Percentiles rank a stretch among this genome's conserved stretches.
phyloP scores from a whole-genome alignment of 2,329 filamentous ascomycete genomes.

The Dactylonectria macrodidyma region DNA sequence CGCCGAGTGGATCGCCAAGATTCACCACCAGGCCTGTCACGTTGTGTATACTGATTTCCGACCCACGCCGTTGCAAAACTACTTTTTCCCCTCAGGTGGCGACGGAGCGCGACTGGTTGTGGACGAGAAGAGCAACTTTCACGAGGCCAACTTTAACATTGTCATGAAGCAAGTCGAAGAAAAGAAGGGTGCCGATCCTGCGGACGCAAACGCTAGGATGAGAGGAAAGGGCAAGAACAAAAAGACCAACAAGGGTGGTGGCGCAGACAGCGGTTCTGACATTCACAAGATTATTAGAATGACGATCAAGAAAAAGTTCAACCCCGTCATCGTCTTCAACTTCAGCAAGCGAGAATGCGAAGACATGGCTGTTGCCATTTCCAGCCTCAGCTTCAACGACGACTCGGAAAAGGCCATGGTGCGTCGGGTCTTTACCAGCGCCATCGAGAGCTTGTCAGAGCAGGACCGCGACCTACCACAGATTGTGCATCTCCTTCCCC shows the following conservation, averaged over 20 bases:
- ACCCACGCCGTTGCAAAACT: slow-evolving; percentile 96
- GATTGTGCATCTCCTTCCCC: slow-evolving; percentile 89
- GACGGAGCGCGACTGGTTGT: slow-evolving; percentile 95
- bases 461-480: slow-evolving; percentile 92
- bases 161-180: slow-evolving; percentile 93
- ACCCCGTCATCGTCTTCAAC: slow-evolving; percentile 99
- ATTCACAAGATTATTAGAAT: slow-evolving; percentile 99
- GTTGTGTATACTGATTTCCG: slow-evolving; percentile 99
- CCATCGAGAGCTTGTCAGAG: slow-evolving; percentile 92
- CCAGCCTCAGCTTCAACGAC: slow-evolving; percentile 92
- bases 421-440: slow-evolving; percentile 91
- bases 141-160: slow-evolving; percentile 97
- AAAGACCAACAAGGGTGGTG: slow-evolving; percentile 88
- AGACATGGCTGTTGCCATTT: slow-evolving; percentile 89
- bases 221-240: slow-evolving; percentile 95
- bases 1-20: slow-evolving; percentile 99
- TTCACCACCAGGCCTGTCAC: slow-evolving; percentile 96
- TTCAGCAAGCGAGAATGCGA: slow-evolving; percentile 99
- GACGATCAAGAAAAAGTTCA: slow-evolving; percentile 98
- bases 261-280: slow-evolving; percentile 81
- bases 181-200: slow-evolving; percentile 87
- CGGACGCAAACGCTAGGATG: slow-evolving; percentile 82
- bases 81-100: slow-evolving; percentile 94
- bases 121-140: slow-evolving; percentile 96
- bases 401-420: slow-evolving; percentile 97